These are phyloP conservation scores for Phialemonium atrogriseum DNA, from an alignment of 2,329 filamentous ascomycete species.

Conservation along the genomic window DNA sequence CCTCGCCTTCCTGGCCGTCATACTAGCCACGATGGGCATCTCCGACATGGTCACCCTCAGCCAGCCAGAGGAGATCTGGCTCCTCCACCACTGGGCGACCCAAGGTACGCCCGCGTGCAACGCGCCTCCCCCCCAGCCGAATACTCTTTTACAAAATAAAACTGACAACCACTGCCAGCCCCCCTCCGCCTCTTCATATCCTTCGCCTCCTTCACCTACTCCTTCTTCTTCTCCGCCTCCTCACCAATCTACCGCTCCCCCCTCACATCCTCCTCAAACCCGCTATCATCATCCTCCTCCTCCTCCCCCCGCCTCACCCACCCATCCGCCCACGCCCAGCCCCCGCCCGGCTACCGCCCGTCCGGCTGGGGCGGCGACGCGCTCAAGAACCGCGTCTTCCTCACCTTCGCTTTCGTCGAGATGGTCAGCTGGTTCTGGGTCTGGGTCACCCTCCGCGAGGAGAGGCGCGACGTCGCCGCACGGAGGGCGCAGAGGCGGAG, in stretches of 20 bases:
- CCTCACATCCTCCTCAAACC: neutral
- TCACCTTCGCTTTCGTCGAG: slow-evolving; percentile 79
- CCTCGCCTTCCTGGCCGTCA: slow-evolving; percentile 63
- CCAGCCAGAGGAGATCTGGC: slow-evolving; percentile 57
- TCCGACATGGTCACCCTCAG: slow-evolving; percentile 59
- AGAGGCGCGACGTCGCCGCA: slow-evolving; percentile 35
- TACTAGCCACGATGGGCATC: slow-evolving; percentile 54
- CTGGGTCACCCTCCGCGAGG: slow-evolving; percentile 62
- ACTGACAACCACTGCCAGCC: slow-evolving; percentile 28
- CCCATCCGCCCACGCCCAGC: slow-evolving; percentile 23
- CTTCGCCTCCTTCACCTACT: slow-evolving; percentile 54
- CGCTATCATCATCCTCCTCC: slow-evolving; percentile 6
- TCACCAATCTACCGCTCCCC: slow-evolving; percentile 39
- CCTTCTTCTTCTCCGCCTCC: slow-evolving; percentile 49
- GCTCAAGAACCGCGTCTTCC: slow-evolving; percentile 76
- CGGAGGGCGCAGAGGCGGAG: slow-evolving; percentile 26
- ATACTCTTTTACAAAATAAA: slow-evolving; percentile 1
- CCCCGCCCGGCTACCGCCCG: slow-evolving; percentile 26
- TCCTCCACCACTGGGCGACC: slow-evolving; percentile 56
- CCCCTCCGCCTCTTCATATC: slow-evolving; percentile 59
- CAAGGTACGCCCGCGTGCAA: slow-evolving; percentile 51
- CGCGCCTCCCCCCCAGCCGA: slow-evolving; percentile 19
- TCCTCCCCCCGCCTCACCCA: slow-evolving; percentile 23
- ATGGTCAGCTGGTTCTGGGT: slow-evolving; percentile 83
- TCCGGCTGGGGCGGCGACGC: slow-evolving; percentile 50